phyloP scores from a whole-genome alignment of 257 asterid genomes.

The Pogostemon cablin region DNA sequence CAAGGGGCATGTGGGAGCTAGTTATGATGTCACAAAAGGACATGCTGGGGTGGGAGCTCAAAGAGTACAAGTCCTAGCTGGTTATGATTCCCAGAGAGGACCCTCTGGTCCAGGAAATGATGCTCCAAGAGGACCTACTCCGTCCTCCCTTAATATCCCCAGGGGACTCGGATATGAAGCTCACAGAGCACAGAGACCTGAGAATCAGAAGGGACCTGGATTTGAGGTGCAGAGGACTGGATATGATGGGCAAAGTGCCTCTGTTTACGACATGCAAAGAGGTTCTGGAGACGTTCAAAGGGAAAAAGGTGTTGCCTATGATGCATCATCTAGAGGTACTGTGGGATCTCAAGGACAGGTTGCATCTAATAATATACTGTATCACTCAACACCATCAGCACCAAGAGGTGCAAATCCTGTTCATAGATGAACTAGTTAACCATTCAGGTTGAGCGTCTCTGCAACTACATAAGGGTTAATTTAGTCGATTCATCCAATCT shows the following conservation, averaged over 20 bases:
- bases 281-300: conserved; percentile 48
- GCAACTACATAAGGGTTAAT: not conserved
- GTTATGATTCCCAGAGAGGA: conserved; percentile 48
- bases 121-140: conserved; percentile 46
- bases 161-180: conserved; percentile 38
- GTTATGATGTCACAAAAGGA: conserved; percentile 31
- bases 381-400: conserved; percentile 45
- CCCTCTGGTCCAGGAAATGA: conserved; percentile 42
- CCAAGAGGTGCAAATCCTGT: conserved; percentile 45
- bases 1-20: conserved; percentile 45
- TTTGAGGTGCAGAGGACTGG: conserved; percentile 46
- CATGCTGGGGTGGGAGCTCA: conserved; percentile 27
- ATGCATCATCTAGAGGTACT: conserved; percentile 47
- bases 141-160: conserved; percentile 32
- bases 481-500: not conserved
- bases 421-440: conserved; percentile 44
- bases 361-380: conserved; percentile 39
- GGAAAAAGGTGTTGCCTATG: conserved; percentile 47
- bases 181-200: conserved; percentile 34
- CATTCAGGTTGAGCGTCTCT: conserved; percentile 3
- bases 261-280: conserved; percentile 51
- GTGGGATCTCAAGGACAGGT: conserved; percentile 62
- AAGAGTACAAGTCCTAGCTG: conserved; percentile 38
- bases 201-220: conserved; percentile 33
- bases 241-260: conserved; percentile 52